Percentiles rank a stretch among this genome's conserved stretches.
Evolutionary conservation across 2,329 filamentous ascomycete genomes (phyloP).

Genomic region (Alternaria hordeiaustralica): DNA sequence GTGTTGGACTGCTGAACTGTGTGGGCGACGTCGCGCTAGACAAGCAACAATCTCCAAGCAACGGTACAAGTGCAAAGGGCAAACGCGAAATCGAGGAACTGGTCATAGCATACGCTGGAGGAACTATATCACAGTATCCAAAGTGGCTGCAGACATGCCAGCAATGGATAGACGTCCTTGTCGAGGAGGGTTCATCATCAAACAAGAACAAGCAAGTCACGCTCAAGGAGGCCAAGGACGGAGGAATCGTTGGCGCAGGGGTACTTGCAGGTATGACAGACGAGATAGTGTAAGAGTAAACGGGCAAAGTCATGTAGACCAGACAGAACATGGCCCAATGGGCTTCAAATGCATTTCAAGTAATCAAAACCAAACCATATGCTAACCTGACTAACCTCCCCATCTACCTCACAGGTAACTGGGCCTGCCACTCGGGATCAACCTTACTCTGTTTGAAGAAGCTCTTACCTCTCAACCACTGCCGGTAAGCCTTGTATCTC

Average conservation of each 20-base stretch:
- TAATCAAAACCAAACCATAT: neutral
- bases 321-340: neutral
- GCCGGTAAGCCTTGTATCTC: constrained; percentile 93
- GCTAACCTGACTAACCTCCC: neutral
- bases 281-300: constrained; percentile 26
- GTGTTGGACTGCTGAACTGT: constrained; percentile 71
- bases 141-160: constrained; percentile 75
- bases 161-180: constrained; percentile 66
- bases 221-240: constrained; percentile 59
- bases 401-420: constrained; percentile 39
- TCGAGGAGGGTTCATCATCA: constrained; percentile 50
- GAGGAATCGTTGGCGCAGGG: constrained; percentile 63
- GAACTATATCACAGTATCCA: constrained; percentile 81
- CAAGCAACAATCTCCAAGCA: constrained; percentile 18
- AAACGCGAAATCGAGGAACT: constrained; percentile 61
- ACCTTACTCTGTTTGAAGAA: constrained; percentile 84
- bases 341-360: neutral
- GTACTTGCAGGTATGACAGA: constrained; percentile 58
- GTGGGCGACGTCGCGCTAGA: constrained; percentile 68
- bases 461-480: constrained; percentile 94
- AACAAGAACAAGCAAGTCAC: constrained; percentile 55
- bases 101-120: constrained; percentile 79
- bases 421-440: constrained; percentile 56
- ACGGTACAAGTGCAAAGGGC: constrained; percentile 19
- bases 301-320: neutral